phyloP scores from a whole-genome alignment of 176 grass and related monocot genomes.

The Hsuehochloa calcarea region DNA sequence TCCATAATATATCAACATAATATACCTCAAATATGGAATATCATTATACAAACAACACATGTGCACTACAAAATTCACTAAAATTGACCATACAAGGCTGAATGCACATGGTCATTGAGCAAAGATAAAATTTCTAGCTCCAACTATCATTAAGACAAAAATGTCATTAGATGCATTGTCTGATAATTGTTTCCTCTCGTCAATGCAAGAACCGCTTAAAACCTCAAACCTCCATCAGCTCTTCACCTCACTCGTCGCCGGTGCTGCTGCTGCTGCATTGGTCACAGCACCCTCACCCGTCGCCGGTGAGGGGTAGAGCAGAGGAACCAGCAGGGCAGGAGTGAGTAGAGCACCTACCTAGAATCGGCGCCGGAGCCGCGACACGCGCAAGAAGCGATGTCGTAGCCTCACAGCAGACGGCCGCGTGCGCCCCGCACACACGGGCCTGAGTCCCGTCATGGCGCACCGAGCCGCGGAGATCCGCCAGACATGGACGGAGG shows the following conservation, averaged over 20 bases:
- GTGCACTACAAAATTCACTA: neutral
- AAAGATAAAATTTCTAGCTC: neutral
- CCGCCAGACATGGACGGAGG: slow-evolving; percentile 34
- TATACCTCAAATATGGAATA: neutral
- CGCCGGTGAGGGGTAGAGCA: no score
- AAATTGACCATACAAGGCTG: neutral
- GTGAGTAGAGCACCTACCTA: no score
- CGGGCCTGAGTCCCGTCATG: no score
- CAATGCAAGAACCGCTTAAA: neutral
- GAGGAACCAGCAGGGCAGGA: no score
- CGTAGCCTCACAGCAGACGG: no score
- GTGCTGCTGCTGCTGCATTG: neutral
- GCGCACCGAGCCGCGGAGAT: neutral
- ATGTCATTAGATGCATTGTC: neutral
- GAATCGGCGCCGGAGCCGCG: no score
- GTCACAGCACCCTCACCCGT: neutral
- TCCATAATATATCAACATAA: neutral
- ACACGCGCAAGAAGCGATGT: no score
- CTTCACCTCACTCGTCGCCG: neutral
- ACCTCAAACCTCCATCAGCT: neutral
- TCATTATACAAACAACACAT: neutral
- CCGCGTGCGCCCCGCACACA: no score
- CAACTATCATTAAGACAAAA: neutral
- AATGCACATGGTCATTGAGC: neutral
- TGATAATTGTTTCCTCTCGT: neutral